Base-by-base conservation (phyloP, 202 grass and related monocot species). In the Hordeum pubiflorum region DNA sequence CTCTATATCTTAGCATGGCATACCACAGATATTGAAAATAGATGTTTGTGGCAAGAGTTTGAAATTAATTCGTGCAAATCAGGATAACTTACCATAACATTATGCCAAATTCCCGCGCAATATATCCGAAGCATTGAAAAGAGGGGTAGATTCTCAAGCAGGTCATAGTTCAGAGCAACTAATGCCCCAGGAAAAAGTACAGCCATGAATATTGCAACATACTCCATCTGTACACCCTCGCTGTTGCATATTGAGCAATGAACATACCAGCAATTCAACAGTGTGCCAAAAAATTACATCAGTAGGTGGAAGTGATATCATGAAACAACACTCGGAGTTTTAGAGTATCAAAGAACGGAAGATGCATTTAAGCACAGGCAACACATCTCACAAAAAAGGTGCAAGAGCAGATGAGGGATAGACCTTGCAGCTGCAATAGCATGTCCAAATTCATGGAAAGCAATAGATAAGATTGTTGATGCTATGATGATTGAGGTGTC, bases 61-160 rank as follows among this genome's bases (percentile, higher is more conserved):
- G 46, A 41, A 65, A 78, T 57, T 78, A 83, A 72, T 46, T 36
- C 76, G 82, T 57, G 64, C 41, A 82, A 7, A 29, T 23, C 34
- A 82, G 36, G 38, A 82, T 63, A 82, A 83, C 86, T 84, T 82
- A 98, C 95, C 69, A 84, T 78, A 71, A 86, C 57, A 89, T 98
- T 98, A 91, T 98, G 92, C 92, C 95, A 98, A 72, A 98, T 88
- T 18, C 95, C 95, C 13, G 92, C 92, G 79, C 92, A 93, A 79
- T 93, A 98, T 75, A 98, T 89, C 68, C 95, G 92, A 57, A 98
- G 92, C 61, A 82, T 81, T 8, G 95, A 79, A 84, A 91, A 88
- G 65, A 61, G 80, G 80, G 82, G 79, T 38, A 89, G 48, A 86
- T 64, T 89, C 48, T 93, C 83, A 38, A 94, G 66, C 60, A 66